phyloP scores from a whole-genome alignment of 2,329 filamentous ascomycete species.

The Hypoxylon sp. region DNA sequence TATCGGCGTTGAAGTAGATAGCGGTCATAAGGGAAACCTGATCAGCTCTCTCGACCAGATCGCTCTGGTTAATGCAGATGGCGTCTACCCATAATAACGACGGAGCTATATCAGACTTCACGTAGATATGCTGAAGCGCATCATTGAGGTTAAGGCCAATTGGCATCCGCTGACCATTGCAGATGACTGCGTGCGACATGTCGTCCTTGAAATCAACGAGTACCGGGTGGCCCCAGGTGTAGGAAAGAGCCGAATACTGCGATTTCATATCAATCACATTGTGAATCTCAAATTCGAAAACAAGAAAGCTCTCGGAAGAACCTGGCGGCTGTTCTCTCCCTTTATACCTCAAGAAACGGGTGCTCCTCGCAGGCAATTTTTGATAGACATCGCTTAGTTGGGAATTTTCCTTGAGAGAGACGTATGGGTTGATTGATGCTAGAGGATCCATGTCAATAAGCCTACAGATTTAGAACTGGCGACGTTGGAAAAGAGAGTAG shows the following conservation, averaged over 20 bases:
- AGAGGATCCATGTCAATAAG: slow-evolving; percentile 28
- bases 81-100: slow-evolving; percentile 48
- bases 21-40: slow-evolving; percentile 47
- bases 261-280: slow-evolving; percentile 10
- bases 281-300: slow-evolving; percentile 32
- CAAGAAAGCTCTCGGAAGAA: slow-evolving; percentile 9
- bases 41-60: slow-evolving; percentile 36
- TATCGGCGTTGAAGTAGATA: slow-evolving; percentile 43
- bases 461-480: background rate
- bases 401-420: slow-evolving; percentile 22
- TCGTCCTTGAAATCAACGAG: slow-evolving; percentile 34
- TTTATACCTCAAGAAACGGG: slow-evolving; percentile 34
- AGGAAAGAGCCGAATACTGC: slow-evolving; percentile 35
- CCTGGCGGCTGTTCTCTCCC: slow-evolving; percentile 6
- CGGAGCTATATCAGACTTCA: slow-evolving; percentile 32
- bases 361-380: slow-evolving; percentile 17
- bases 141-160: slow-evolving; percentile 34
- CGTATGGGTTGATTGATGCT: slow-evolving; percentile 35
- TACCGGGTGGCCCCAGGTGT: slow-evolving; percentile 35
- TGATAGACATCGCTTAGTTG: slow-evolving; percentile 26
- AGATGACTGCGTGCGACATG: slow-evolving; percentile 27
- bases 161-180: slow-evolving; percentile 33
- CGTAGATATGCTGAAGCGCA: slow-evolving; percentile 31
- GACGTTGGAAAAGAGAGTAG: background rate
- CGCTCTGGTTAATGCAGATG: slow-evolving; percentile 49